Base-by-base conservation (phyloP, 306 rosid species). In the Vachellia collinsii region DNA sequence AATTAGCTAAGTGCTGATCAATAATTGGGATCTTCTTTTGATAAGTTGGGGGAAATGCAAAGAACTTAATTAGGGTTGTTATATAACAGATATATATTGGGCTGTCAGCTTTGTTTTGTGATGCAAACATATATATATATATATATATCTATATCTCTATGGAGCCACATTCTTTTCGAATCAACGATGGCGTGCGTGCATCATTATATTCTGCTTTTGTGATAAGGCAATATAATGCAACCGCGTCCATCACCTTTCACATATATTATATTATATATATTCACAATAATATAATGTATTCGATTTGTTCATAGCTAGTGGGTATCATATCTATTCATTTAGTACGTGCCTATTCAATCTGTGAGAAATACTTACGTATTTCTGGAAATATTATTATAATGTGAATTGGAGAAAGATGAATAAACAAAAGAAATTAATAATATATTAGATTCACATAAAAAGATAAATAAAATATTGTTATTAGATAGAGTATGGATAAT, bases 71-170 rank as follows among this genome's bases (percentile, higher is more conserved):
- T 56, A 56, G 63, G 63, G 63, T 56, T 20, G 37, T 22, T 59
- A 22, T 16, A 39, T 39, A 39, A 37, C 68, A 12, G 67, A 34
- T 47, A 17, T 54, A 36, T 68, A 51, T 51, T 68, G 58, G 70
- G 79, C 42, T 69, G 83, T 81, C 83, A 81, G 51, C 76, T 71
- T 81, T 81, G 81, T 82, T 71, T 85, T 56, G 42, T 64, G 43
- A 2, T 79, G 77, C 64, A 56, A 56, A n/a, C 8, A 54, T 63
- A 25, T 29, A 29, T 29, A 29, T 29, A 29, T 29, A 29, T 29
- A 29, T 29, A 29, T 29, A 29, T 29, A 29, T 29, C 34, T 29
- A 1, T 36, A 53, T 34, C 64, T 54, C 38, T 61, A 59, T 41
- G 39, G 19, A 37, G 47, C 47, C 58, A 36, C 77, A 20, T 85